Base-by-base conservation (phyloP, 2,329 filamentous ascomycete species). In the Diaporthe batatas region DNA sequence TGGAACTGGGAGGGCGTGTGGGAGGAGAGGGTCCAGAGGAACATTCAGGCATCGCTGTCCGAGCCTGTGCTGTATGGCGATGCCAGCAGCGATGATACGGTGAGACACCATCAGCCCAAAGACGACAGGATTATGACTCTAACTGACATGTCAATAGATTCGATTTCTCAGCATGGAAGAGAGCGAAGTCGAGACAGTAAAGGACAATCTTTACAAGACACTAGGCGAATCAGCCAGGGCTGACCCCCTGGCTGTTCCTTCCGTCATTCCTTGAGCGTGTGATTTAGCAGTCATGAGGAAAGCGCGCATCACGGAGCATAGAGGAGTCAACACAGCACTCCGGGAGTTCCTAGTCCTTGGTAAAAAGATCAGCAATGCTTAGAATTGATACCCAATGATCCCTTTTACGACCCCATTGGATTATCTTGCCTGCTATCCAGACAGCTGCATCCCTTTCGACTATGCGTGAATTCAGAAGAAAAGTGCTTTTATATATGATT, bases 1-100 rank as follows among this genome's bases (percentile, higher is more conserved):
- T 98, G 96, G 96, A 97, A 97, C 79, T 98, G 96, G 96, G 94
- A 98, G 78, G 95, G 96, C 0, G 96, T 98, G 0, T 99, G 96
- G 96, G 94, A 97, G 80, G 92, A 95, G 76, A 89, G 96, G 70
- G 95, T 98, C 0, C 92, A 90, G 81, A 93, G 92, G 81, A 93
- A 93, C 23, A 90, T 98, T 55, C 89, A 92, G 67, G 87, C 89
- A 12, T 97, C 94, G 78, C 83, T 94, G 65, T 93, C 94, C 0
- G 96, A 98, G 76, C 85, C 91, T 1, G 91, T 94, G 6, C 83
- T 98, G 32, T 98, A 91, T 83, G 94, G 94, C 7, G 87, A 87
- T 73, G 84, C 86, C 6, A 86, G 87, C 55, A 82, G 88, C 12
- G 93, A 95, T 80, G 94, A 97, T 76, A 86, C 94, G 82, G 93